phyloP scores from a whole-genome alignment of 2,329 filamentous ascomycete genomes.

The Colletotrichum neosansevieriae region DNA sequence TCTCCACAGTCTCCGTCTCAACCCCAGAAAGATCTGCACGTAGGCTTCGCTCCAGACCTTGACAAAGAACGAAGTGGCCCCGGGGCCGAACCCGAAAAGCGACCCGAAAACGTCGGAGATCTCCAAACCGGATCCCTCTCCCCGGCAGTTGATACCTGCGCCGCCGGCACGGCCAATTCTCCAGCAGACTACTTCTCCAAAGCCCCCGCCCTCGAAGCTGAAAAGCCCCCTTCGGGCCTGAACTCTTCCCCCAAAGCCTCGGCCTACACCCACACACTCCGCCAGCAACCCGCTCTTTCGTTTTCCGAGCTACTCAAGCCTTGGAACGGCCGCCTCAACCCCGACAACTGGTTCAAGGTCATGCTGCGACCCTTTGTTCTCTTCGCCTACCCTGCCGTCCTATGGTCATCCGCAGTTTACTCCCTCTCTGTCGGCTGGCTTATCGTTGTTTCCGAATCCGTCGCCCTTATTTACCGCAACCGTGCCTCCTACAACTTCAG shows the following conservation, averaged over 20 bases:
- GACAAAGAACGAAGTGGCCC: neutral
- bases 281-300: constrained; percentile 74
- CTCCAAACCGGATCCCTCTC: neutral
- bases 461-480: constrained; percentile 82
- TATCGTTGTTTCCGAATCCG: constrained; percentile 91
- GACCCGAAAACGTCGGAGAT: neutral
- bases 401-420: constrained; percentile 90
- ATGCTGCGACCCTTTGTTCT: constrained; percentile 85
- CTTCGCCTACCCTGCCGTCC: constrained; percentile 86
- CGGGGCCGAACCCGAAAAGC: constrained; percentile 11
- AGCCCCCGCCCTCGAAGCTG: constrained; percentile 54
- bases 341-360: constrained; percentile 84
- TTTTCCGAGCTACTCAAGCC: constrained; percentile 80
- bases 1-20: constrained; percentile 19
- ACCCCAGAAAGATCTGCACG: constrained; percentile 47
- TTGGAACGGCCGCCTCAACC: constrained; percentile 82
- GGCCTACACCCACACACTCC: constrained; percentile 78
- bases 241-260: constrained; percentile 46
- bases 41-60: constrained; percentile 48
- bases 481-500: constrained; percentile 81
- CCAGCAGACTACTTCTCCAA: constrained; percentile 45
- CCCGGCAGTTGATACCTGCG: neutral
- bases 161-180: constrained; percentile 36
- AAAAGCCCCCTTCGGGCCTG: constrained; percentile 52
- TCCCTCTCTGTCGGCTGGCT: constrained; percentile 93